phyloP scores from a whole-genome alignment of 352 stramenopile species.

The Phytopythium montanum region DNA sequence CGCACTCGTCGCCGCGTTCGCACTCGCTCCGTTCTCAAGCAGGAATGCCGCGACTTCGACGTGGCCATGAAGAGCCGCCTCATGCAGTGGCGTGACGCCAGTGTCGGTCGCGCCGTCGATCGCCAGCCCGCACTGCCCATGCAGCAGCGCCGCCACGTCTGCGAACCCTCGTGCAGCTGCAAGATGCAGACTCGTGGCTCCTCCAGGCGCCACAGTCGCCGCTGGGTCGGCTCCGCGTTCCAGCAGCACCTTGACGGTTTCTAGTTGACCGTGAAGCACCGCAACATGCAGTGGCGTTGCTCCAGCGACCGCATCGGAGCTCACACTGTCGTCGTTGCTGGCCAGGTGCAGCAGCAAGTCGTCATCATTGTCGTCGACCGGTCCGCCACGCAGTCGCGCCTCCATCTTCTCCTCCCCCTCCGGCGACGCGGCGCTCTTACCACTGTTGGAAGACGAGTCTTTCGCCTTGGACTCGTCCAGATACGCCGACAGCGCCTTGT shows the following conservation, averaged over 20 bases:
- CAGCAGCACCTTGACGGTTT: slow-evolving; percentile 48
- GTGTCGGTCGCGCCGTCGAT: slow-evolving; percentile 32
- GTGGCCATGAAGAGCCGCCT: slow-evolving; percentile 46
- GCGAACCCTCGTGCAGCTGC: slow-evolving; percentile 41
- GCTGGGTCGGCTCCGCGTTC: slow-evolving; percentile 36
- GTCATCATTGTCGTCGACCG: slow-evolving; percentile 2
- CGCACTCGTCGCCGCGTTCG: slow-evolving; percentile 43
- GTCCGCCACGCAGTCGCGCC: background rate
- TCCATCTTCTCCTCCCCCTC: background rate
- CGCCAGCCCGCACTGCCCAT: slow-evolving; percentile 28
- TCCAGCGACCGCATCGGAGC: slow-evolving; percentile 27
- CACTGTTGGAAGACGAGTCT: slow-evolving; percentile 8
- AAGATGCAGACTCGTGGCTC: slow-evolving; percentile 45
- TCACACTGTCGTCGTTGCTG: slow-evolving; percentile 1
- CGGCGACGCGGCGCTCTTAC: slow-evolving; percentile 4
- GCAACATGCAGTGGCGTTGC: slow-evolving; percentile 55
- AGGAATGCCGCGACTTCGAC: slow-evolving; percentile 35
- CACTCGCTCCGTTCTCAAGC: slow-evolving; percentile 33
- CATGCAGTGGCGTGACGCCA: slow-evolving; percentile 48
- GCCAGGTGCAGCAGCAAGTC: background rate
- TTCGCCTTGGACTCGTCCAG: slow-evolving; percentile 17
- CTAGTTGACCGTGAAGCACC: slow-evolving; percentile 53
- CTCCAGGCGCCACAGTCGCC: slow-evolving; percentile 32
- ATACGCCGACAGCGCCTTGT: slow-evolving; percentile 8
- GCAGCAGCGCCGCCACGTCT: slow-evolving; percentile 36